Base-by-base conservation (phyloP, 1,139 yeast genomes). In the Diutina sp. region DNA sequence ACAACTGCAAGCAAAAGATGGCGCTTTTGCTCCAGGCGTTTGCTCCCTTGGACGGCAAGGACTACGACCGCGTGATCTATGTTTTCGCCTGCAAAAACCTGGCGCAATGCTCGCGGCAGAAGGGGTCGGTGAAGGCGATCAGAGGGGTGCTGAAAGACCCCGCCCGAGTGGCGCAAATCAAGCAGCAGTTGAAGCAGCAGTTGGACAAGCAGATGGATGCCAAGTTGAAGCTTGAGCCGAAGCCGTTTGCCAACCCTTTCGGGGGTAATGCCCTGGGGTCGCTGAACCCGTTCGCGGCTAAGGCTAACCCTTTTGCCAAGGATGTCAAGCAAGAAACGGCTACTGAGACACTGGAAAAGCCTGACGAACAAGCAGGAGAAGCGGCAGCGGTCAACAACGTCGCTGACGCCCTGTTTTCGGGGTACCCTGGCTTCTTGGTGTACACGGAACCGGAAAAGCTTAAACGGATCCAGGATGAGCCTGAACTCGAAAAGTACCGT, bases 41-140 rank as follows among this genome's bases (percentile, higher is more conserved):
- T 69, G 86, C 96, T 1, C 95, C 95, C 1, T 68, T 89, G 54
- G 88, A 83, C 35, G 79, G 78, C 46, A 77, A 84, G n/a, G 71
- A 79, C 55, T 89, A 90, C 66, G 97, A 90, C 64, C 78, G 99
- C 58, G 84, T 84, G 12, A 69, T 93, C 32, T 93, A 93, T 66
- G 77, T 91, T 0, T 87, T 91, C 68, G 83, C 83, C 1, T 93
- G 99, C 70, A 72, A 77, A 54, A 77, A 82, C 56, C 71, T 83
- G 0, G 63, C 61, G 2, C 62, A 61, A 9, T 93, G 98, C 66
- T 78, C 86, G 53, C 76, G 87, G 60, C 79, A 82, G 62, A 75
- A 79, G 25, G 96, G 96, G 3, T 74, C 86, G 2, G 72, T 90
- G 3, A 80, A 86, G 63, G 90, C 88, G 41, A 73, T 90, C 55